Conservation (phyloP, 768 basidiomycete species). For the Amyloporia xantha region DNA sequence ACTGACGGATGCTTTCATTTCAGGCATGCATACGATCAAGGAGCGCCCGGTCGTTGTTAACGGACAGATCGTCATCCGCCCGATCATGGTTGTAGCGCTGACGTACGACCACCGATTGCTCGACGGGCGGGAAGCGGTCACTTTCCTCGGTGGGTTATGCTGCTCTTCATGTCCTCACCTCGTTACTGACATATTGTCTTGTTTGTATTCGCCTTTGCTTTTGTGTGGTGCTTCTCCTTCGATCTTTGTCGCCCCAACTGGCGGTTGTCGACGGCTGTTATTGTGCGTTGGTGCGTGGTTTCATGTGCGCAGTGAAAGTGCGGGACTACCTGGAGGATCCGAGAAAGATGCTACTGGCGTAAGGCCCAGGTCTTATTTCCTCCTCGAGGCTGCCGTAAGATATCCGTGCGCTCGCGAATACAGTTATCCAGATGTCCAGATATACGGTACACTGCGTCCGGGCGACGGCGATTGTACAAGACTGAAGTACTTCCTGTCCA, state of each 20-base stretch:
- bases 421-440: neutral
- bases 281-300: neutral
- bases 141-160: slow-evolving; percentile 80
- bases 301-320: slow-evolving; percentile 62
- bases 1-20: neutral
- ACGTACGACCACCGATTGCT: slow-evolving; percentile 87
- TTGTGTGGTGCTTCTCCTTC: neutral
- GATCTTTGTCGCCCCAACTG: neutral
- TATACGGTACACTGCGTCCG: neutral
- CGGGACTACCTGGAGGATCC: slow-evolving; percentile 95
- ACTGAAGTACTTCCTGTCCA: neutral
- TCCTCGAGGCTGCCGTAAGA: neutral
- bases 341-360: slow-evolving; percentile 75
- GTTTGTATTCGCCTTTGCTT: neutral
- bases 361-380: neutral
- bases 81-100: slow-evolving; percentile 91
- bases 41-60: slow-evolving; percentile 86
- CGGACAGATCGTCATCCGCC: slow-evolving; percentile 93
- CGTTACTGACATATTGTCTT: neutral
- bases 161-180: neutral
- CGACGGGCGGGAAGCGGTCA: slow-evolving; percentile 93
- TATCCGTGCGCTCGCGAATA: neutral
- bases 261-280: neutral
- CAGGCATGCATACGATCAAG: slow-evolving; percentile 93
- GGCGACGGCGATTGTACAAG: neutral